A percentile compares a stretch with the other conserved stretches of the same genome.
Conservation (phyloP, 768 basidiomycete species). For the Dacryopinax primogenitus region DNA sequence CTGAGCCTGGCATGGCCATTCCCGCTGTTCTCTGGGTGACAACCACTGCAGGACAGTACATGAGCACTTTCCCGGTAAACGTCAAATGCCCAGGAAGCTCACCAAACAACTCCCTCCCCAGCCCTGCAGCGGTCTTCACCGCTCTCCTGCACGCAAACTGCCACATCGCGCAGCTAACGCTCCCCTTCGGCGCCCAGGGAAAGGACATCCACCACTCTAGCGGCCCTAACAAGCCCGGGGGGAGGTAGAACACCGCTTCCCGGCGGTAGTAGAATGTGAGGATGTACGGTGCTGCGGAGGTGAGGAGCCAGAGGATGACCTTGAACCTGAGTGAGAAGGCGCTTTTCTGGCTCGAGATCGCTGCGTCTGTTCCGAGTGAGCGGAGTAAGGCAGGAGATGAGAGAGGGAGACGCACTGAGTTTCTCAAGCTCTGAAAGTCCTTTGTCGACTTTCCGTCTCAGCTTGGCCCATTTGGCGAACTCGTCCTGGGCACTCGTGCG, state of each 20-base stretch:
- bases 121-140: conserved; percentile 60
- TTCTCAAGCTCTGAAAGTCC: conserved; percentile 81
- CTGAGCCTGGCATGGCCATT: not conserved
- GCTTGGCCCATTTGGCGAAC: conserved; percentile 96
- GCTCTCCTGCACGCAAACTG: conserved; percentile 85
- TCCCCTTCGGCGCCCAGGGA: conserved; percentile 87
- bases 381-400: not conserved
- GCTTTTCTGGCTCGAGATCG: conserved; percentile 46
- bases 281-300: conserved; percentile 73
- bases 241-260: conserved; percentile 86
- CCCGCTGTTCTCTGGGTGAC: not conserved
- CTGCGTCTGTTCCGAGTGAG: conserved; percentile 41
- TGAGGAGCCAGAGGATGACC: conserved; percentile 60
- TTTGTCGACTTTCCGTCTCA: conserved; percentile 82
- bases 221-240: conserved; percentile 80
- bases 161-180: conserved; percentile 89
- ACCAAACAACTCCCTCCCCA: conserved; percentile 46
- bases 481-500: conserved; percentile 92
- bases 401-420: conserved; percentile 44
- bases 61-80: no score
- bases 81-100: no score
- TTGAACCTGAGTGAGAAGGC: conserved; percentile 62
- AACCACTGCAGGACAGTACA: not conserved
- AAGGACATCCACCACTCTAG: conserved; percentile 77
- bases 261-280: conserved; percentile 87